These are phyloP conservation scores for Plantago ovata DNA, from an alignment of 257 asterid genomes.

Conservation along the genomic window DNA sequence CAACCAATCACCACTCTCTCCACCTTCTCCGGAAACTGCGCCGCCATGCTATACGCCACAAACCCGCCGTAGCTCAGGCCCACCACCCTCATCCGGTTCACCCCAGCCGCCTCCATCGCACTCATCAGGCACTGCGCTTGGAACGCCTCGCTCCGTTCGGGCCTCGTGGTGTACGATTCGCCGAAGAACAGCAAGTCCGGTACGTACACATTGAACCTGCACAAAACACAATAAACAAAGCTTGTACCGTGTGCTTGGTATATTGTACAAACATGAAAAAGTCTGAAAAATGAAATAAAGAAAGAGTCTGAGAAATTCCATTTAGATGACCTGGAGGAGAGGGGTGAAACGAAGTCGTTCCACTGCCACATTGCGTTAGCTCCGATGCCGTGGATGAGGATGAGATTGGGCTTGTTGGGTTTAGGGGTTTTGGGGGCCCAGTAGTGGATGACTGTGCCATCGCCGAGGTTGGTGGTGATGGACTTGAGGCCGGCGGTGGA, in stretches of 20 bases:
- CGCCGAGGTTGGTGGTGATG: slow-evolving; percentile 50
- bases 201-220: slow-evolving; percentile 59
- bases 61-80: slow-evolving; percentile 90
- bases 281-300: too few relatives aligned
- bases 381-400: slow-evolving; percentile 78
- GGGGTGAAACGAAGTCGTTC: slow-evolving; percentile 63
- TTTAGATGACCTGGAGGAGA: slow-evolving; percentile 29
- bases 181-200: slow-evolving; percentile 80
- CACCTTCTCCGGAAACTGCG: slow-evolving; percentile 62
- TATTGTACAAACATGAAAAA: too few relatives aligned
- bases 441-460: slow-evolving; percentile 63
- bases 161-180: slow-evolving; percentile 53
- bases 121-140: slow-evolving; percentile 67
- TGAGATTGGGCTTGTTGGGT: slow-evolving; percentile 40
- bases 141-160: slow-evolving; percentile 58
- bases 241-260: too few relatives aligned
- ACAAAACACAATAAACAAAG: too few relatives aligned
- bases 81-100: slow-evolving; percentile 45
- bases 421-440: slow-evolving; percentile 68
- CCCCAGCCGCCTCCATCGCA: slow-evolving; percentile 61
- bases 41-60: slow-evolving; percentile 75
- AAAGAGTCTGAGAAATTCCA: too few relatives aligned
- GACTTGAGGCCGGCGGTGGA: slow-evolving; percentile 63
- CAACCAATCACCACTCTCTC: slow-evolving; percentile 66
- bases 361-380: slow-evolving; percentile 97